A percentile compares a stretch with the other conserved stretches of the same genome.
phyloP scores from a whole-genome alignment of 2,329 filamentous ascomycete species.

The Cladosporium sp. region DNA sequence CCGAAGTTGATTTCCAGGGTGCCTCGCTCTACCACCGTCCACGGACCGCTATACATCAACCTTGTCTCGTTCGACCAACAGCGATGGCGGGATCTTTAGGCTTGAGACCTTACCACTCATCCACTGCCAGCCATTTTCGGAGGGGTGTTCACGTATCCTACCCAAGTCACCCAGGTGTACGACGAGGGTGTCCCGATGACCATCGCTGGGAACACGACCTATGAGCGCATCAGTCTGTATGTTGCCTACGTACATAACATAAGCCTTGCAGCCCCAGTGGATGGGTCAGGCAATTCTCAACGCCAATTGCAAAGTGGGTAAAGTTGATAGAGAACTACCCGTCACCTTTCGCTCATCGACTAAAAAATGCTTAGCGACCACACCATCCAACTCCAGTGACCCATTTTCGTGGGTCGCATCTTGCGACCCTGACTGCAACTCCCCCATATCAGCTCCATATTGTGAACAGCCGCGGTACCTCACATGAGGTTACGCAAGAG shows the following conservation, averaged over 20 bases:
- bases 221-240: background rate
- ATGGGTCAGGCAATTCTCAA: background rate
- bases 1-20: too few relatives aligned
- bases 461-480: background rate
- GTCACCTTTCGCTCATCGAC: background rate
- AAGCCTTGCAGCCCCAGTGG: background rate
- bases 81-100: background rate
- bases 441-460: background rate
- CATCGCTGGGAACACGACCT: background rate
- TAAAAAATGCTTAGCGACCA: background rate
- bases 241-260: background rate
- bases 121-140: background rate
- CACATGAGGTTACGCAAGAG: background rate
- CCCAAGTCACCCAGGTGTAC: background rate
- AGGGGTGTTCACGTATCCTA: background rate
- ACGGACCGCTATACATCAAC: background rate
- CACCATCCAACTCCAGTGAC: background rate
- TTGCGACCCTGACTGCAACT: background rate
- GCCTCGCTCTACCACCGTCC: too few relatives aligned
- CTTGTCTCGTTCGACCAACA: background rate
- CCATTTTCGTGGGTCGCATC: background rate
- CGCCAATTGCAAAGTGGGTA: background rate
- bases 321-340: background rate
- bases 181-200: background rate
- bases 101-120: background rate